A percentile compares a stretch with the other conserved stretches of the same genome.
Conservation (phyloP, 495 filamentous ascomycete species). For the Talaromyces nanjingensis region DNA sequence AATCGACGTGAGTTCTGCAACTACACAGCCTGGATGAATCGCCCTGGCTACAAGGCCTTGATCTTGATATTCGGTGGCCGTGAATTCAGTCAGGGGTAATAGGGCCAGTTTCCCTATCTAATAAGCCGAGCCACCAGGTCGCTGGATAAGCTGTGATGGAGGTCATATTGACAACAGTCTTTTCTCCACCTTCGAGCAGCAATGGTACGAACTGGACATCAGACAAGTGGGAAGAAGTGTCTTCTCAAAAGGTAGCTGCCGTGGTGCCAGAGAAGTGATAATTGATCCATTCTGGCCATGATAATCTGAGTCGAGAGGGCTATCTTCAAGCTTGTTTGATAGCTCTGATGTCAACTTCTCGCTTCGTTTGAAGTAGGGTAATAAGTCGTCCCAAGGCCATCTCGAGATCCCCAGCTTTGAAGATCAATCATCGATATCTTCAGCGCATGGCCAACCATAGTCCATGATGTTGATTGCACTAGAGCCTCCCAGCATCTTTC, state of each 20-base stretch:
- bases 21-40: background rate
- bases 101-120: background rate
- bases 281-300: too few relatives aligned
- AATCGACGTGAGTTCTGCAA: background rate
- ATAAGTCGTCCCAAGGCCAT: too few relatives aligned
- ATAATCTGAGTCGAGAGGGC: too few relatives aligned
- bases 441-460: too few relatives aligned
- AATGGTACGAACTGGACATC: background rate
- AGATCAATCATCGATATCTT: too few relatives aligned
- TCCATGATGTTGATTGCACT: too few relatives aligned
- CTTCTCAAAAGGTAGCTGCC: background rate
- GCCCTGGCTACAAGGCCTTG: background rate
- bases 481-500: too few relatives aligned
- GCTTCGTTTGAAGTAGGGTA: too few relatives aligned
- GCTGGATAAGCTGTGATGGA: background rate
- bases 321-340: too few relatives aligned
- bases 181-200: background rate
- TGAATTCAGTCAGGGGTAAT: background rate
- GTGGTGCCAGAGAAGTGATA: too few relatives aligned
- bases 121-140: background rate
- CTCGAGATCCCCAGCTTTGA: too few relatives aligned
- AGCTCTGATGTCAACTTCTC: too few relatives aligned
- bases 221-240: background rate
- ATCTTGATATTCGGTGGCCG: background rate
- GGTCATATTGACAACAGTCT: background rate